Evolutionary conservation across 345 rosid species (phyloP).

Genomic region (Triadica sebifera): DNA sequence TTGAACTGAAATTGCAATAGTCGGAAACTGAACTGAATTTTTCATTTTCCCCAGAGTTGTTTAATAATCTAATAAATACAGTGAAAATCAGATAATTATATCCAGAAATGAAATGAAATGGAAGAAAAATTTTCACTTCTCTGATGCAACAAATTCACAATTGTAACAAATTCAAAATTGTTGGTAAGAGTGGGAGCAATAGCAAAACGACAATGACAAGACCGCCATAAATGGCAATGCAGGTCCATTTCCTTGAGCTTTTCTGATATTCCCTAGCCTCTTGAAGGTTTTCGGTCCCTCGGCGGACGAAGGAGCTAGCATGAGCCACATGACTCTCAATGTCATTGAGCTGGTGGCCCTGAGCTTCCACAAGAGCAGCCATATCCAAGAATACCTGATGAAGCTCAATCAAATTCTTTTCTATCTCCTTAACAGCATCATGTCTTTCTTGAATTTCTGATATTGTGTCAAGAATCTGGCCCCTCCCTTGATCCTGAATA

Average conservation of each 20-base stretch:
- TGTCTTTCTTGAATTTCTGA: constrained; percentile 88
- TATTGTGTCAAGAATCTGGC: constrained; percentile 73
- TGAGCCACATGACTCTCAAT: constrained; percentile 75
- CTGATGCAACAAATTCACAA: too few relatives aligned
- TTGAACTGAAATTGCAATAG: not conserved
- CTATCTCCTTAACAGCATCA: constrained; percentile 81
- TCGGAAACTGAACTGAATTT: not conserved
- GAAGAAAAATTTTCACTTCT: not conserved
- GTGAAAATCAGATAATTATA: not conserved
- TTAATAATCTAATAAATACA: not conserved
- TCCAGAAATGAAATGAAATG: not conserved
- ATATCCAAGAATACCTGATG: constrained; percentile 86
- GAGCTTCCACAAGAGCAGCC: constrained; percentile 85
- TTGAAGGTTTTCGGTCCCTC: constrained; percentile 66
- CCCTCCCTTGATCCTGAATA: constrained; percentile 83
- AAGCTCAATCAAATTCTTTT: constrained; percentile 73
- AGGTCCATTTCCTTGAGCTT: constrained; percentile 75
- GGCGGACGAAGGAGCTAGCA: constrained; percentile 75
- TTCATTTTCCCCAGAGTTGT: too few relatives aligned
- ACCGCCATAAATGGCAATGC: constrained; percentile 52
- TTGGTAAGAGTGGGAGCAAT: constrained; percentile 48
- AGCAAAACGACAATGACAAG: constrained; percentile 41
- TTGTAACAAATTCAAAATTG: constrained; percentile 15
- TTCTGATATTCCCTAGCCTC: constrained; percentile 72
- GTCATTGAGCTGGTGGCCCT: constrained; percentile 81